Base-by-base conservation (phyloP, 768 basidiomycete species). In the Termitomyces sp. region DNA sequence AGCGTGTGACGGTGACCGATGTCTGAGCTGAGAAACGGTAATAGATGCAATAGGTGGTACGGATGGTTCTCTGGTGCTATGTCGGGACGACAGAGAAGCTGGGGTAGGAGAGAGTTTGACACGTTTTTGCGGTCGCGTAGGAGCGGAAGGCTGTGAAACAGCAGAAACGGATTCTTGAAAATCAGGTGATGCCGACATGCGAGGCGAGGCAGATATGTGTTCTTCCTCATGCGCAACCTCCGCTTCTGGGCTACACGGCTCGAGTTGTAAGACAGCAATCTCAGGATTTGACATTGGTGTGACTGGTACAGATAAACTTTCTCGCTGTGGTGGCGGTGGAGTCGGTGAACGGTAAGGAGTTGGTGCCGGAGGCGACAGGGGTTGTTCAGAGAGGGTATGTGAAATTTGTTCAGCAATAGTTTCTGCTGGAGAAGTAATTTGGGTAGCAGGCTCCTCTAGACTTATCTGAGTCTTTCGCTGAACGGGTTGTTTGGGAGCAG, bases 241-340 rank as follows among this genome's bases (percentile, higher is more conserved):
- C 12, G 49, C 33, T 50, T 66, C 61, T 39, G 66, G 65, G 51
- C 65, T 66, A 48, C 42, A 57, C 11, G 58, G 46, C 36, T 66
- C 62, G 13, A 42, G 42, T 39, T 40, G 54, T 46, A 64, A 45
- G 8, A 62, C 59, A 18, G 70, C 69, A 44, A 73, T 74, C n/a
- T 70, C 71, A 13, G 73, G 72, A 62, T 69, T 71, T 28, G 72
- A 71, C 46, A 70, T 67, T 2, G 71, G 68, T n/a, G 71, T 70
- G 22, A 48, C 38, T 11, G 61, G 46, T n/a, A 46, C 22, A 9
- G 58, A 59, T 50, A 53, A n/a, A n/a, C 32, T n/a, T 48, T 32
- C 22, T 24, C 11, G 7, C 9, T 49, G 55, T n/a, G 54, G 42
- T 28, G 46, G 28, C 18, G 46, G 57, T 16, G 46, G 46, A 24